phyloP scores from a whole-genome alignment of 164 flowering plant genomes.

The Paratinospora sagittata region DNA sequence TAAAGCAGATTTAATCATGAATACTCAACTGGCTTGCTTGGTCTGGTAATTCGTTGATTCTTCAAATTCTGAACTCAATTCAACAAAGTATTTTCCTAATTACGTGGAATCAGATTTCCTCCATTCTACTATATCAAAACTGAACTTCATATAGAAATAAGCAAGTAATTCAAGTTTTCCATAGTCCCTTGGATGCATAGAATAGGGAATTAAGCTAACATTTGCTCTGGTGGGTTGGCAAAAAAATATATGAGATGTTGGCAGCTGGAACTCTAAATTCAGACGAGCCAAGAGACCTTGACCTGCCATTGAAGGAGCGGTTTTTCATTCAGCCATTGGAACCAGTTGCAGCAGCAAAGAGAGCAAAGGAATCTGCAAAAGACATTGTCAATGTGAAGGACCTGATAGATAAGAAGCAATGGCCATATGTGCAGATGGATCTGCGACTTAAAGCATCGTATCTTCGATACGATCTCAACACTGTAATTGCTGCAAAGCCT shows the following conservation, averaged over 20 bases:
- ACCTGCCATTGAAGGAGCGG: constrained; percentile 59
- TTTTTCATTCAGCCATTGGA: constrained; percentile 73
- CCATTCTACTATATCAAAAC: no score
- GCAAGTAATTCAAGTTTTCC: no score
- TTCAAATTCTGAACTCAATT: no score
- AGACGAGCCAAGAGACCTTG: constrained; percentile 74
- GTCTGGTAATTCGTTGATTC: no score
- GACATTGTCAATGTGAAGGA: constrained; percentile 70
- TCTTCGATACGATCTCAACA: constrained; percentile 89
- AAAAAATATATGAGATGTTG: background rate
- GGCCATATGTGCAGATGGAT: constrained; percentile 87
- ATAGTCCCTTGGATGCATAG: no score
- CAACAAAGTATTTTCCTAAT: no score
- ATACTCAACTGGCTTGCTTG: no score
- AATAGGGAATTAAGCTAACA: no score
- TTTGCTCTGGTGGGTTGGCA: no score
- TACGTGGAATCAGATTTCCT: no score
- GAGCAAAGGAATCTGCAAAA: constrained; percentile 88
- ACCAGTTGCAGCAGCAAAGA: constrained; percentile 56
- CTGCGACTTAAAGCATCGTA: constrained; percentile 68
- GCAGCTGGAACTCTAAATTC: constrained; percentile 92
- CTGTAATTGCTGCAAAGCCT: constrained; percentile 69
- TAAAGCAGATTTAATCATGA: no score
- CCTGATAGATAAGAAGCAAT: constrained; percentile 79
- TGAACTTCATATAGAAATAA: no score